Percentiles rank a stretch among this genome's conserved stretches.
phyloP scores from a whole-genome alignment of 495 filamentous ascomycete genomes.

The Aspergillus sparsus region DNA sequence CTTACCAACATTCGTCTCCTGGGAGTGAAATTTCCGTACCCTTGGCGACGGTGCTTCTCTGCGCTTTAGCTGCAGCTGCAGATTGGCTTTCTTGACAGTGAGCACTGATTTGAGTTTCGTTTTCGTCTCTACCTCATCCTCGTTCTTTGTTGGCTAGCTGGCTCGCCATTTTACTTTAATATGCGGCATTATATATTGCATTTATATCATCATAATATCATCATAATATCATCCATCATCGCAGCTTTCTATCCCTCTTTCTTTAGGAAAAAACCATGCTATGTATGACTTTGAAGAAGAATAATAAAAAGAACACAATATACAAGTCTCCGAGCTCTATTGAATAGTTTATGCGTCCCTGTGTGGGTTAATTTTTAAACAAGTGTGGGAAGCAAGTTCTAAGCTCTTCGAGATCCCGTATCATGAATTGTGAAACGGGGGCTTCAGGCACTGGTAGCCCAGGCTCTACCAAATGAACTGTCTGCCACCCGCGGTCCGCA shows the following conservation, averaged over 20 bases:
- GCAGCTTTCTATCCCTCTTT: not conserved
- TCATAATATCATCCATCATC: not conserved
- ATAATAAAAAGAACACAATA: not conserved
- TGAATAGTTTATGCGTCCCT: constrained; percentile 1
- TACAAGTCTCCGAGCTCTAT: not conserved
- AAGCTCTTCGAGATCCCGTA: constrained; percentile 72
- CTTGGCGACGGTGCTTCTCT: not conserved
- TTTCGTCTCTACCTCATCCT: not conserved
- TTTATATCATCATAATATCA: not conserved
- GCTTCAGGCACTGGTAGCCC: constrained; percentile 56
- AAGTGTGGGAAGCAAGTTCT: constrained; percentile 71
- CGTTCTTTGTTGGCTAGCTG: not conserved
- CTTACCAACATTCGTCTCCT: not conserved
- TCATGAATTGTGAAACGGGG: constrained; percentile 65
- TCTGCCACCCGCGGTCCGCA: constrained; percentile 74
- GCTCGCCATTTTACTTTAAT: not conserved
- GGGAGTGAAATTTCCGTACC: not conserved
- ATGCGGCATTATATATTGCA: not conserved
- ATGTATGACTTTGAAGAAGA: no score
- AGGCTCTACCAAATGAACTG: constrained; percentile 79
- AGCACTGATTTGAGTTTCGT: not conserved
- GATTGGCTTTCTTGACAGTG: not conserved
- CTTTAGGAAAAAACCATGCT: no score
- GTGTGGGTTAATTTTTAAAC: constrained; percentile 54
- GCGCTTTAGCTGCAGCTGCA: not conserved